phyloP scores from a whole-genome alignment of 1,139 yeast species.

The Saccharomyces hybrid region DNA sequence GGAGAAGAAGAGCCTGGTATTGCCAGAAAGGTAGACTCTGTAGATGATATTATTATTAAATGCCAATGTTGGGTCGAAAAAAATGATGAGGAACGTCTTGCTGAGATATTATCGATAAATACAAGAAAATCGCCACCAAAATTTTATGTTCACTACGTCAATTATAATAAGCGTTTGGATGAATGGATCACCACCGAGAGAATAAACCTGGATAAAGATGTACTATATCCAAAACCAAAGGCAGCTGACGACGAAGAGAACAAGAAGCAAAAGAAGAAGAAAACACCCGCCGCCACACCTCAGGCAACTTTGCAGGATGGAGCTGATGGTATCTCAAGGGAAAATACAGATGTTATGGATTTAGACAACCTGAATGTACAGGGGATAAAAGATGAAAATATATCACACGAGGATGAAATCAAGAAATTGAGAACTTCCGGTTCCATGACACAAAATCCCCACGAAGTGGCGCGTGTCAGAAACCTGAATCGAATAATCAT shows the following conservation, averaged over 20 bases:
- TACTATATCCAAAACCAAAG: constrained; percentile 59
- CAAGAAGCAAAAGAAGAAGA: constrained; percentile 28
- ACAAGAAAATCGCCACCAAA: constrained; percentile 67
- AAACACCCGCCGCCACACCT: no score
- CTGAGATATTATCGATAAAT: constrained; percentile 78
- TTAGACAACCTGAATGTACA: constrained; percentile 79
- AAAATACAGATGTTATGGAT: constrained; percentile 66
- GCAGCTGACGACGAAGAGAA: constrained; percentile 35
- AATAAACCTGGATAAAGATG: constrained; percentile 59
- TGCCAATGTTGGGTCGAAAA: constrained; percentile 76
- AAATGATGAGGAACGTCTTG: constrained; percentile 70
- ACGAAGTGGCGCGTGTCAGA: constrained; percentile 86
- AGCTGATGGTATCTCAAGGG: constrained; percentile 20
- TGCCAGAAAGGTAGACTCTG: constrained; percentile 23
- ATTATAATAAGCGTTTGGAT: constrained; percentile 87
- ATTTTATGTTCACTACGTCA: constrained; percentile 89
- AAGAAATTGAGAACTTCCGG: constrained; percentile 88
- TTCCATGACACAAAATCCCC: constrained; percentile 87
- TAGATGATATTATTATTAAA: constrained; percentile 54
- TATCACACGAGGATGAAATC: constrained; percentile 83
- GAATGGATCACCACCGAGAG: constrained; percentile 80
- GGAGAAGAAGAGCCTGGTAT: constrained; percentile 21
- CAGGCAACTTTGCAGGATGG: constrained; percentile 19
- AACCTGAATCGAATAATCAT: constrained; percentile 69
- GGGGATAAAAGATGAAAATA: constrained; percentile 61